Conservation (phyloP, 108 stramenopile genomes). For the Pseudonitzschia pungens region DNA sequence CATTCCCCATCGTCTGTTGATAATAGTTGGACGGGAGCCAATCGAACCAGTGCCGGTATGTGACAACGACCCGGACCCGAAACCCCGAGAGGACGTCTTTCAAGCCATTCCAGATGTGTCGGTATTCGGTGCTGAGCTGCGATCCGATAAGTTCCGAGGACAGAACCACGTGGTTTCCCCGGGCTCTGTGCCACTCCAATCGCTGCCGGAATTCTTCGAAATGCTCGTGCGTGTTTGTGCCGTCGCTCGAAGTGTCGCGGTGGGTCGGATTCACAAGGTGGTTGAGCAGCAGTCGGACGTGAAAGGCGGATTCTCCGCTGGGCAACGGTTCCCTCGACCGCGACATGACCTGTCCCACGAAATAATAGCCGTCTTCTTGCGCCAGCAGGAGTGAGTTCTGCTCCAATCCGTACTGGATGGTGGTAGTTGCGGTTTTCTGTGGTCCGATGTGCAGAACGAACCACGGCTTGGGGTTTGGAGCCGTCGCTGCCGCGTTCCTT, state of each 20-base stretch:
- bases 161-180: neutral
- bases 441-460: slow-evolving; percentile 17
- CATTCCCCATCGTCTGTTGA: neutral
- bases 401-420: slow-evolving; percentile 27
- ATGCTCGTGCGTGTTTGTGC: neutral
- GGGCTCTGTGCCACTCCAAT: neutral
- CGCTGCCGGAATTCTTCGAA: neutral
- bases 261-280: neutral
- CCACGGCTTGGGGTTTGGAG: neutral
- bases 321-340: neutral
- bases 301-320: neutral
- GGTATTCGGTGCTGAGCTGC: neutral
- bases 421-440: slow-evolving; percentile 32
- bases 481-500: too few relatives aligned
- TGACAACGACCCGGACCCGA: neutral
- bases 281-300: neutral
- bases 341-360: neutral
- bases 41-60: neutral
- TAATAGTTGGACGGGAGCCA: neutral
- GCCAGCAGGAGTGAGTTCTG: neutral
- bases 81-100: neutral
- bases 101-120: neutral
- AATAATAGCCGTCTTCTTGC: neutral
- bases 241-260: neutral
- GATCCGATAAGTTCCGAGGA: neutral